Evolutionary conservation across 208 protist genomes (phyloP), one percentile per base, ranked within the genome.

Genomic region (Plasmodiophora brassicae): DNA sequence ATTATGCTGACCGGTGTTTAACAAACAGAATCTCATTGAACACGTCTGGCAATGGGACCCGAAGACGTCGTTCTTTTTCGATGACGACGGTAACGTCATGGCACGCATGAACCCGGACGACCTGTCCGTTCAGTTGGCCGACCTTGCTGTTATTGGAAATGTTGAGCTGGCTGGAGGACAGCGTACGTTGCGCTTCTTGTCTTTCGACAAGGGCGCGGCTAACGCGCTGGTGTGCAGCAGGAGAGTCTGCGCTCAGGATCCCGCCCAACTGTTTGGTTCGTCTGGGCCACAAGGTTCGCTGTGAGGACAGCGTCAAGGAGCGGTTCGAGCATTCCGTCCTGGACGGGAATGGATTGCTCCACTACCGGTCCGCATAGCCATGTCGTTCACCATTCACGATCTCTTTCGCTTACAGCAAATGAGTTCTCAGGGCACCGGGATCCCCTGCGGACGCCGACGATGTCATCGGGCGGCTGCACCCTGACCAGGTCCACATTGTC

Each of bases 401-500:
- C n/a, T n/a, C n/a, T n/a, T n/a, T n/a, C n/a, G n/a, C n/a, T n/a
- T n/a, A n/a, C n/a, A n/a, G n/a, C n/a, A n/a, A n/a, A n/a, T n/a
- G n/a, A n/a, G n/a, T n/a, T n/a, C n/a, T 36, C 14, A 38, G 41
- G 65, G 5, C 65, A 32, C 10, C 5, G 65, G 65, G 65, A 5
- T 38, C 65, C 65, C 32, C 32, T 38, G 10, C 5, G 5, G 14
- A 5, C 5, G 32, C 65, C 14, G n/a, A 44, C 5, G 65, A 78
- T 32, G n/a, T 78, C 14, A 32, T 78, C 65, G 65, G 32, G 14
- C 20, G n/a, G 20, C 65, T 78, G 10, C 65, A 78, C 41, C 65
- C 65, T 32, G n/a, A 78, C n/a, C 65, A 78, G n/a, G 41, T 36
- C 14, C 65, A 78, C 65, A 78, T 78, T 38, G n/a, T 78, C 65